Conservation (phyloP, 441 rosid species). For the Aleurites moluccanus region DNA sequence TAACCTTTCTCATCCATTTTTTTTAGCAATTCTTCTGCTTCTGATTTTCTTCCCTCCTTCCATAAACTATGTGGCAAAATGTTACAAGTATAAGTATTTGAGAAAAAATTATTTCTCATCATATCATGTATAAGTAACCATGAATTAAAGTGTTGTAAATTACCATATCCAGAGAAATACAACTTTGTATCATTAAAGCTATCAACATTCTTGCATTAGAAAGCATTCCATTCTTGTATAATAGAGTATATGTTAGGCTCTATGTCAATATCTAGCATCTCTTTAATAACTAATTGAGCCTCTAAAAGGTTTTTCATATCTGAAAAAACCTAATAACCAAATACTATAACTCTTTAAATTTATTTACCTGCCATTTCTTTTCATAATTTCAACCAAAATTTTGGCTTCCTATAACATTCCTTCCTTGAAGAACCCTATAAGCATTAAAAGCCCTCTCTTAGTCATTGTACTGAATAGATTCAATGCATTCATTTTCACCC, state of each 20-base stretch:
- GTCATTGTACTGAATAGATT: no score
- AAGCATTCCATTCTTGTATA: slow-evolving; percentile 83
- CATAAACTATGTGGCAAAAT: slow-evolving; percentile 82
- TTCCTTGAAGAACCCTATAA: slow-evolving; percentile 77
- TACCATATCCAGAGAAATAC: slow-evolving; percentile 66
- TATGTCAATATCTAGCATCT: slow-evolving; percentile 56
- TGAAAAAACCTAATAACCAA: slow-evolving; percentile 75
- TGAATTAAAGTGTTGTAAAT: slow-evolving; percentile 73
- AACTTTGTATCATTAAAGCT: slow-evolving; percentile 54
- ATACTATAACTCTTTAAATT: slow-evolving; percentile 73
- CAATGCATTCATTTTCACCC: no score
- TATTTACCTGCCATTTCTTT: slow-evolving; percentile 39
- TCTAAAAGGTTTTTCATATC: slow-evolving; percentile 64
- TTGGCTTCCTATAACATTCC: slow-evolving; percentile 87
- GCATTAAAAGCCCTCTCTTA: no score
- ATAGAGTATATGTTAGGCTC: slow-evolving; percentile 58
- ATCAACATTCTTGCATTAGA: slow-evolving; percentile 63
- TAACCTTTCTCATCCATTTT: slow-evolving; percentile 85
- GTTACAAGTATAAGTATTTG: slow-evolving; percentile 75
- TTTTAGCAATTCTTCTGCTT: slow-evolving; percentile 84
- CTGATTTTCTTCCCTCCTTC: slow-evolving; percentile 64
- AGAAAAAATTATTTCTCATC: slow-evolving; percentile 60
- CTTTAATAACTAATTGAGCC: slow-evolving; percentile 63
- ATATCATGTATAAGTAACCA: slow-evolving; percentile 80
- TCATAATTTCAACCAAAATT: slow-evolving; percentile 60